Conservation (phyloP, 2,329 filamentous ascomycete species). For the Dactylellina leptospora region DNA sequence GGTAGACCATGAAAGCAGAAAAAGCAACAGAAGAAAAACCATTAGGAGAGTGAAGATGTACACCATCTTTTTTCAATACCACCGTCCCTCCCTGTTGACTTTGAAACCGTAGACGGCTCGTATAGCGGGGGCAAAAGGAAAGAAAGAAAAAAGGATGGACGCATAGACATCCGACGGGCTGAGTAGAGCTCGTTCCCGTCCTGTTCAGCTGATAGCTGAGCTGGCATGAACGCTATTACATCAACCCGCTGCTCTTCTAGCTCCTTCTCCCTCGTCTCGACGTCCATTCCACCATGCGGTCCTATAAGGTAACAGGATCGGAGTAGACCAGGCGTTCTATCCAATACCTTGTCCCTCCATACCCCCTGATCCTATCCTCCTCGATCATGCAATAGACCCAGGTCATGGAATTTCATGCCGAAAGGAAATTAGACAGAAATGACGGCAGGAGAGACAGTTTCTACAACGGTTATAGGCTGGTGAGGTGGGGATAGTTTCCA, state of each 20-base stretch:
- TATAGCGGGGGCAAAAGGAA: too few species aligned
- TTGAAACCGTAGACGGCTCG: slow-evolving; percentile 24
- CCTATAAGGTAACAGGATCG: too few species aligned
- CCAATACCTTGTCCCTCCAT: too few species aligned
- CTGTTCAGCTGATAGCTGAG: slow-evolving; percentile 43
- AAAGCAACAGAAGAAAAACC: slow-evolving; percentile 14
- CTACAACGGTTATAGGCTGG: slow-evolving; percentile 8
- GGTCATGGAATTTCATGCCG: slow-evolving; percentile 27
- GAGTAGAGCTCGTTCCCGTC: slow-evolving; percentile 12
- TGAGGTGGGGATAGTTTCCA: background rate
- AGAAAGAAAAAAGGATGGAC: too few species aligned
- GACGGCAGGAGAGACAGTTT: slow-evolving; percentile 11
- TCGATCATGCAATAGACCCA: background rate
- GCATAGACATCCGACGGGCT: background rate
- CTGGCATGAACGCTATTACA: slow-evolving; percentile 20
- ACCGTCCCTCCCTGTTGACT: slow-evolving; percentile 17
- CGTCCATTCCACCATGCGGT: too few species aligned
- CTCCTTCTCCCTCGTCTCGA: slow-evolving; percentile 8
- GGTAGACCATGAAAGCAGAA: background rate
- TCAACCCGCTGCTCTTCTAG: slow-evolving; percentile 1
- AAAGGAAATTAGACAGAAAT: slow-evolving; percentile 3
- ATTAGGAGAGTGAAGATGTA: background rate
- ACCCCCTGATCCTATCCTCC: slow-evolving; percentile 1
- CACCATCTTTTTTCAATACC: background rate
- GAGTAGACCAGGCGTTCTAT: too few species aligned